Base-by-base conservation (phyloP, 176 grass and related monocot species). In the Musa itinerans region DNA sequence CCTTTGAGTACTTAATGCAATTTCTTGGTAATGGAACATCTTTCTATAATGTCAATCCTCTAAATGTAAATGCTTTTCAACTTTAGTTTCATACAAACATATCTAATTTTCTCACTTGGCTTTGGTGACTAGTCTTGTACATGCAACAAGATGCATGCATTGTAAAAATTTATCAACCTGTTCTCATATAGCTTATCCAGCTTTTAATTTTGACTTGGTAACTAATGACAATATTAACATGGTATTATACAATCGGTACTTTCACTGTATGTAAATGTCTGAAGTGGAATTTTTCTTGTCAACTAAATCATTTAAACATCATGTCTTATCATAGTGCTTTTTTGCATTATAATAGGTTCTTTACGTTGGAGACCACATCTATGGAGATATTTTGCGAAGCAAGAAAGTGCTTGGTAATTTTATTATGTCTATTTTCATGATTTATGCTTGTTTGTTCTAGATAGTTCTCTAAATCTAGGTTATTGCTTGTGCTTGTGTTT, bases 301-400 rank as follows among this genome's bases (percentile, higher is more conserved):
- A 54, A 54, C 9, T 26, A 25, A 54, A 73, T 53, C 51, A n/a
- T 15, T n/a, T 73, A n/a, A 73, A 51, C 15, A 73, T 54, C 9
- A 11, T 54, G 23, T 22, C 22, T 78, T 11, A 81, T 64, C 71
- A 70, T 87, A 53, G 57, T 48, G 8, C 15, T 23, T 9, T 76
- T 67, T 81, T 67, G 53, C 65, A 76, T 76, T 81, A 71, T 69
- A 63, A 68, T 79, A 98, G 95, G 83, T 98, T 64, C 88, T 98
- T 21, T 98, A 98, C 83, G 95, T 98, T 86, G 95, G 95, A 52
- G 95, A 98, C 80, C 95, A 98, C 50, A 98, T 98, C 66, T 98
- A 98, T 73, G 95, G 95, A 69, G 95, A 98, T 71, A 98, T 98
- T 85, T 84, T 98, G 55, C 95, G 86, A 22, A 98, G 95, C 88